Conservation (phyloP, 192 early-diverging fungal genomes). For the Geranomyces michiganensis region DNA sequence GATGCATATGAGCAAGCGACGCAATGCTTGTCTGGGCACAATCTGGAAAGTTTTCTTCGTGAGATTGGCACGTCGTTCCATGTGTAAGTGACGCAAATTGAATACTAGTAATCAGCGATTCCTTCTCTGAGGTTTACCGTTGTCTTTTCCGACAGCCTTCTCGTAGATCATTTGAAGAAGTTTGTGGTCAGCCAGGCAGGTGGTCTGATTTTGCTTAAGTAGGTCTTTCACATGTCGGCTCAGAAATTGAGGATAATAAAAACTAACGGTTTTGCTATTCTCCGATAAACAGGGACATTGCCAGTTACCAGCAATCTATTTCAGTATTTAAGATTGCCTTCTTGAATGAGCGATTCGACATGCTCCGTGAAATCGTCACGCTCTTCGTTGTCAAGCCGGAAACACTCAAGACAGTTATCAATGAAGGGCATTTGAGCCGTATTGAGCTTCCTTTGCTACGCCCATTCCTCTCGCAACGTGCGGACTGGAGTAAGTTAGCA, state of each 20-base stretch:
- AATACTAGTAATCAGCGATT: background rate
- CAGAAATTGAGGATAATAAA: no score
- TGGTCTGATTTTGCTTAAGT: slow-evolving; percentile 86
- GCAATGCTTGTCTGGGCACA: slow-evolving; percentile 71
- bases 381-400: slow-evolving; percentile 91
- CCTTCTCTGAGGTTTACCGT: no score
- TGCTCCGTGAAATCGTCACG: slow-evolving; percentile 90
- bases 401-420: slow-evolving; percentile 83
- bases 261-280: no score
- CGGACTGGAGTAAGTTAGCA: slow-evolving; percentile 66
- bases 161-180: slow-evolving; percentile 93
- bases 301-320: slow-evolving; percentile 90
- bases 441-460: slow-evolving; percentile 79
- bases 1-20: slow-evolving; percentile 59
- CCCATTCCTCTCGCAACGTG: slow-evolving; percentile 84
- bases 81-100: slow-evolving; percentile 54
- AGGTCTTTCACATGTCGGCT: slow-evolving; percentile 24
- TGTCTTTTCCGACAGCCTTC: slow-evolving; percentile 53
- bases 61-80: slow-evolving; percentile 84
- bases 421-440: slow-evolving; percentile 78
- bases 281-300: slow-evolving; percentile 72
- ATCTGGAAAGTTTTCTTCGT: slow-evolving; percentile 73
- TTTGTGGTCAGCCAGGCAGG: slow-evolving; percentile 84
- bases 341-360: slow-evolving; percentile 84
- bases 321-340: slow-evolving; percentile 70